Base-by-base conservation (phyloP, 768 basidiomycete species). In the Tulasnella sp. region DNA sequence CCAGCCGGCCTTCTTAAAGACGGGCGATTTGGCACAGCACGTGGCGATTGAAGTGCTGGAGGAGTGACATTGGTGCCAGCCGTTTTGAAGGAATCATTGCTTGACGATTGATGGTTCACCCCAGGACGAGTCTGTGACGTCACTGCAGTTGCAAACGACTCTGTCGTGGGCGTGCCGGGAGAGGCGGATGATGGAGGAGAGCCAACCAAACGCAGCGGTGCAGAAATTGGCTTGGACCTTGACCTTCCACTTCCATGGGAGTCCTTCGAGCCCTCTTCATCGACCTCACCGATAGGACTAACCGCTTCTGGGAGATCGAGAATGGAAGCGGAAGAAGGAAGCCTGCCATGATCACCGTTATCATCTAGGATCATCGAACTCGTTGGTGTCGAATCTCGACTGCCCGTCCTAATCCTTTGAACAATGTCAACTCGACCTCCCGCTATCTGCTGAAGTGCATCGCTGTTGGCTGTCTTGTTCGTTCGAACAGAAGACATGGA, bases 401-500 rank as follows among this genome's bases (percentile, higher is more conserved):
- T 24, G 28, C 45, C 44, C 22, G 34, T 40, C 32, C 45, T 49
- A 15, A 59, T 60, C 55, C 60, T 68, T 65, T 84, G 79, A 31
- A 79, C 72, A 37, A 88, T 79, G 64, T 83, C 79, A 72, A 85
- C 77, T 32, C 66, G 72, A 24, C 71, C 76, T 2, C 73, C 80
- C n/a, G n/a, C n/a, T 59, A 85, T 72, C 50, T 70, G 67, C 58
- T 85, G 84, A 49, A 83, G 74, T 7, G 70, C 72, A 45, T 75
- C 81, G 27, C 83, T 78, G 60, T 85, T 74, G 6, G 81, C 76
- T 10, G 85, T 85, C 42, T 67, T 60, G 62, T 61, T 76, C 53
- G 59, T 83, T 72, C 62, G 77, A 65, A 72, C 69, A 57, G 62
- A 82, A 20, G 56, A 39, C 25, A 48, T 16, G 52, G 43, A 49